phyloP scores from a whole-genome alignment of 345 rosid genomes.

The Gossypium thurberi region DNA sequence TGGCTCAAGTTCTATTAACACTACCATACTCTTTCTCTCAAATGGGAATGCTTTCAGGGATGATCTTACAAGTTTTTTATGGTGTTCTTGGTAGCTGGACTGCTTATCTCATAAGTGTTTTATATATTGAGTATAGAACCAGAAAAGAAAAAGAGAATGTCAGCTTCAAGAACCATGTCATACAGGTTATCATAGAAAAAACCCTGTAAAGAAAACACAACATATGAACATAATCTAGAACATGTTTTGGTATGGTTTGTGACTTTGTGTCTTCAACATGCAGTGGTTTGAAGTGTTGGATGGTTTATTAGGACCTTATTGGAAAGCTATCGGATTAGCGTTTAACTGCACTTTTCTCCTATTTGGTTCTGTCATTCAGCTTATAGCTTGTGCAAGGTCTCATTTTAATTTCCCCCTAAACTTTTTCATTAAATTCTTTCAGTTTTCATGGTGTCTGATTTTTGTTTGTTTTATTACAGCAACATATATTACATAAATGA shows the following conservation, averaged over 20 bases:
- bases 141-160: constrained; percentile 75
- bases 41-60: constrained; percentile 83
- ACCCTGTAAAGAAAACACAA: neutral
- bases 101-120: constrained; percentile 77
- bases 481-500: constrained; percentile 77
- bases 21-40: constrained; percentile 88
- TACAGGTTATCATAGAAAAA: constrained; percentile 45
- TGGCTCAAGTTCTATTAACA: constrained; percentile 80
- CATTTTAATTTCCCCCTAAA: neutral
- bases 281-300: constrained; percentile 92
- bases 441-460: constrained; percentile 4
- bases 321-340: constrained; percentile 80
- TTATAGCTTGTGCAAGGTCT: constrained; percentile 80
- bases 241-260: neutral
- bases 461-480: constrained; percentile 28
- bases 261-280: neutral
- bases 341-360: constrained; percentile 81
- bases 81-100: constrained; percentile 87
- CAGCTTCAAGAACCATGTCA: constrained; percentile 86
- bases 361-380: constrained; percentile 84
- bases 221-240: neutral
- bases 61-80: constrained; percentile 66
- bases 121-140: constrained; percentile 68
- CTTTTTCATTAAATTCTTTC: neutral
- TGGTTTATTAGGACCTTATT: constrained; percentile 68